These are phyloP conservation scores for Nicotiana attenuata DNA, from an alignment of 257 asterid genomes.

Conservation along the genomic window DNA sequence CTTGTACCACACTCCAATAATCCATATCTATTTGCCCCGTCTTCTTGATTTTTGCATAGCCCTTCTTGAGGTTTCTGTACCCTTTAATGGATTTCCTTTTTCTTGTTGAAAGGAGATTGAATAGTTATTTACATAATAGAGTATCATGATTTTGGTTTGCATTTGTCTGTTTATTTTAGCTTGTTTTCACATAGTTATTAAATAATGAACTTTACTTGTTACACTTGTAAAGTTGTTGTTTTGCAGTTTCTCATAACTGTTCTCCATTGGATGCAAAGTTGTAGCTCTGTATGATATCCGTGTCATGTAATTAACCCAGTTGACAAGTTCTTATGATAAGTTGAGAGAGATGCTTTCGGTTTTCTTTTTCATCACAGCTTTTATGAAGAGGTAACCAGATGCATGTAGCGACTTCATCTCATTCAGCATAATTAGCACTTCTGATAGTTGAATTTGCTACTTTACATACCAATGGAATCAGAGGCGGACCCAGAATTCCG, in stretches of 20 bases:
- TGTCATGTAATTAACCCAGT: neutral
- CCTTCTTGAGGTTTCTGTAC: neutral
- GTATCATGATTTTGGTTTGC: neutral
- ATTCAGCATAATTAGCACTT: no score
- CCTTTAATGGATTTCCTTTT: neutral
- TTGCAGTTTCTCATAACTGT: neutral
- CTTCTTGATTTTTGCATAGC: neutral
- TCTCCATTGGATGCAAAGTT: neutral
- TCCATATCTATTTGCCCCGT: no score
- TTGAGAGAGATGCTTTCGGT: no score
- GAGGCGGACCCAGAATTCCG: no score
- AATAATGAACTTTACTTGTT: neutral
- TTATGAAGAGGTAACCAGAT: no score
- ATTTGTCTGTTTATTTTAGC: neutral
- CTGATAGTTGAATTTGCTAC: no score
- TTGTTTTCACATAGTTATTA: neutral
- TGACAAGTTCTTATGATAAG: neutral
- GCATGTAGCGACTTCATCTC: no score
- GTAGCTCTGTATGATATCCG: neutral
- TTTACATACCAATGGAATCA: no score
- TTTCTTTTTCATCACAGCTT: no score
- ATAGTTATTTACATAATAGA: neutral
- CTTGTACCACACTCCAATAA: neutral
- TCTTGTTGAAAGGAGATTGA: neutral
- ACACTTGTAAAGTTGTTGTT: neutral